A percentile compares a stretch with the other conserved stretches of the same genome.
Conservation (phyloP, 108 stramenopile genomes). For the Pseudonitzschia multiseries region DNA sequence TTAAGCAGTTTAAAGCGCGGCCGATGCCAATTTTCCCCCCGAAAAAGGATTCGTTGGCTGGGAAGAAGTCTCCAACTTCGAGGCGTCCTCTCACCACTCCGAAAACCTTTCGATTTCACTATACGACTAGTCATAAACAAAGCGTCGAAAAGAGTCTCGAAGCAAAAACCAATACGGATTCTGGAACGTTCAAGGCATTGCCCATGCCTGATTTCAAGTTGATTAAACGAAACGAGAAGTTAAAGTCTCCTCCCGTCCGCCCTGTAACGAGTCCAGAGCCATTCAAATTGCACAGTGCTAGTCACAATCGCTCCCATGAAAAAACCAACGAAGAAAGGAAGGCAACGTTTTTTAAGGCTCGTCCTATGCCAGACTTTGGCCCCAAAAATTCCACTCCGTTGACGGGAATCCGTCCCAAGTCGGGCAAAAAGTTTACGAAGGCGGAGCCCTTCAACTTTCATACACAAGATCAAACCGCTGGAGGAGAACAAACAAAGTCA, state of each 20-base stretch:
- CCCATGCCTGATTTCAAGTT: conserved; percentile 36
- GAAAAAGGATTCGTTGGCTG: background rate
- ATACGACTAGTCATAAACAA: background rate
- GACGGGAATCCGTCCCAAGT: background rate
- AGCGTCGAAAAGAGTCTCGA: background rate
- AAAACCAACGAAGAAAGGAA: conserved; percentile 2
- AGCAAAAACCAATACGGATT: background rate
- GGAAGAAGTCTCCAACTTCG: background rate
- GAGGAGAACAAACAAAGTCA: background rate
- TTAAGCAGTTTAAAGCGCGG: conserved; percentile 16
- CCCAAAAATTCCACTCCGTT: background rate
- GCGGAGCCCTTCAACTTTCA: background rate
- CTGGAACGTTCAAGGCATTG: conserved; percentile 24
- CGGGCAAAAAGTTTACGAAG: background rate
- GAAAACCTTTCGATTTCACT: conserved; percentile 31
- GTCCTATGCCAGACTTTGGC: conserved; percentile 37
- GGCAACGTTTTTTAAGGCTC: conserved; percentile 19
- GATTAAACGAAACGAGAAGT: background rate
- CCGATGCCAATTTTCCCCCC: conserved; percentile 8
- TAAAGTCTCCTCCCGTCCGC: background rate
- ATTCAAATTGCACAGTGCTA: conserved; percentile 18
- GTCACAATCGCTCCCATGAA: background rate
- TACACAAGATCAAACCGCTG: background rate
- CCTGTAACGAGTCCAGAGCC: conserved; percentile 36
- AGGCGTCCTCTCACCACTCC: conserved; percentile 27